phyloP scores from a whole-genome alignment of 2,329 filamentous ascomycete species.

The Pseudopyricularia javanii region DNA sequence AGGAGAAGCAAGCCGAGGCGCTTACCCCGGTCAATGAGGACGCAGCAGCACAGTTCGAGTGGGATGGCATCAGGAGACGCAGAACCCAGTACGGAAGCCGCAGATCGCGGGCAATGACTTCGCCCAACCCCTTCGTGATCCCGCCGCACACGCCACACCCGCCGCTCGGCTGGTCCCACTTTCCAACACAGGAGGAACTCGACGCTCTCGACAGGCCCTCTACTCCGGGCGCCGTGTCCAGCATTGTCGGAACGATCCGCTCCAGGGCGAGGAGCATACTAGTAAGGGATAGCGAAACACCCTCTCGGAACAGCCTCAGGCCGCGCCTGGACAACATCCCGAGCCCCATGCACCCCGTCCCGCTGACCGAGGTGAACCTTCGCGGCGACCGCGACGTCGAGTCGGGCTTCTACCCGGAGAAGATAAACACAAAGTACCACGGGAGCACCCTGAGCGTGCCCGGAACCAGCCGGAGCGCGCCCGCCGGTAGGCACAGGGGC shows the following conservation, averaged over 20 bases:
- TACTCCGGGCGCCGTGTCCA: constrained; percentile 36
- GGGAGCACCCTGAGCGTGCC: constrained; percentile 35
- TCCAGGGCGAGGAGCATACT: constrained; percentile 28
- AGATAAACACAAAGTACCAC: constrained; percentile 35
- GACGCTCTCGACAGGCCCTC: constrained; percentile 37
- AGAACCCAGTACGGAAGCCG: constrained; percentile 37
- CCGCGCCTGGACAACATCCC: constrained; percentile 21
- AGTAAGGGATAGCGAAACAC: constrained; percentile 8
- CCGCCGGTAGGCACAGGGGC: constrained; percentile 19
- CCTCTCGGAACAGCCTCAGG: constrained; percentile 21
- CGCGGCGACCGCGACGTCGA: constrained; percentile 29
- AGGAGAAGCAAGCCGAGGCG: constrained; percentile 60
- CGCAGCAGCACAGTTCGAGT: constrained; percentile 59
- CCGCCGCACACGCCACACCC: constrained; percentile 42
- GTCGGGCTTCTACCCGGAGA: constrained; percentile 13
- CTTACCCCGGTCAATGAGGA: constrained; percentile 70
- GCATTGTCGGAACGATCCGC: constrained; percentile 44
- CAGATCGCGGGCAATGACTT: constrained; percentile 20
- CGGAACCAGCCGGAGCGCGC: constrained; percentile 8
- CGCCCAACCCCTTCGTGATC: constrained; percentile 16
- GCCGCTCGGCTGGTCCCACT: constrained; percentile 76
- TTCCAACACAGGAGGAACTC: constrained; percentile 57
- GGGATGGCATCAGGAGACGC: constrained; percentile 78
- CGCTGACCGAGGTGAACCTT: constrained; percentile 47
- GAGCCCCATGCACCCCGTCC: constrained; percentile 48